These are phyloP conservation scores for Colletotrichum phormii DNA, from an alignment of 2,329 filamentous ascomycete genomes.

Conservation along the genomic window DNA sequence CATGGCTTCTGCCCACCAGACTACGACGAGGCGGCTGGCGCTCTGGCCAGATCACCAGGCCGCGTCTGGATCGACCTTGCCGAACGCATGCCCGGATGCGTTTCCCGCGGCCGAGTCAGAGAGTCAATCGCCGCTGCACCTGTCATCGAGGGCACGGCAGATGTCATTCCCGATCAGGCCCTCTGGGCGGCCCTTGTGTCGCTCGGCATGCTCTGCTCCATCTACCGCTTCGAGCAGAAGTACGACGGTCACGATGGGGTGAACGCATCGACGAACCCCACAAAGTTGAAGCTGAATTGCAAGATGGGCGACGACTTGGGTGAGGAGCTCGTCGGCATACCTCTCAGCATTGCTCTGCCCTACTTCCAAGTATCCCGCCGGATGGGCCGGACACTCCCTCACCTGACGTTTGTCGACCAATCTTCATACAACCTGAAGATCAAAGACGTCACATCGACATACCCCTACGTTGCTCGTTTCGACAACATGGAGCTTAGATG, in stretches of 20 bases:
- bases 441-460: constrained; percentile 58
- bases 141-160: constrained; percentile 59
- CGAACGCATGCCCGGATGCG: constrained; percentile 64
- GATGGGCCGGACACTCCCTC: constrained; percentile 62
- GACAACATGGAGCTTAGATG: constrained; percentile 66
- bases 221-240: constrained; percentile 64
- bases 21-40: constrained; percentile 60
- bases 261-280: constrained; percentile 46
- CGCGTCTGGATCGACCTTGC: constrained; percentile 65
- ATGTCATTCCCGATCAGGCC: constrained; percentile 62
- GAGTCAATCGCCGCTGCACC: constrained; percentile 61
- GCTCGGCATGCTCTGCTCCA: constrained; percentile 63
- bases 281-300: constrained; percentile 48
- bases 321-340: constrained; percentile 62
- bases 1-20: constrained; percentile 65
- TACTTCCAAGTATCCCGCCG: constrained; percentile 62
- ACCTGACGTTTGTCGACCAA: constrained; percentile 65
- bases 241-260: constrained; percentile 64
- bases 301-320: constrained; percentile 62
- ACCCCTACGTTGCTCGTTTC: constrained; percentile 62
- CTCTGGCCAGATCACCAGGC: constrained; percentile 59
- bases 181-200: constrained; percentile 65
- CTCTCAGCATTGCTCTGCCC: constrained; percentile 59
- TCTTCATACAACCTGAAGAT: constrained; percentile 65
- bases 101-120: constrained; percentile 60